phyloP scores from a whole-genome alignment of 2,329 filamentous ascomycete genomes.

The Alternaria gansuensis region DNA sequence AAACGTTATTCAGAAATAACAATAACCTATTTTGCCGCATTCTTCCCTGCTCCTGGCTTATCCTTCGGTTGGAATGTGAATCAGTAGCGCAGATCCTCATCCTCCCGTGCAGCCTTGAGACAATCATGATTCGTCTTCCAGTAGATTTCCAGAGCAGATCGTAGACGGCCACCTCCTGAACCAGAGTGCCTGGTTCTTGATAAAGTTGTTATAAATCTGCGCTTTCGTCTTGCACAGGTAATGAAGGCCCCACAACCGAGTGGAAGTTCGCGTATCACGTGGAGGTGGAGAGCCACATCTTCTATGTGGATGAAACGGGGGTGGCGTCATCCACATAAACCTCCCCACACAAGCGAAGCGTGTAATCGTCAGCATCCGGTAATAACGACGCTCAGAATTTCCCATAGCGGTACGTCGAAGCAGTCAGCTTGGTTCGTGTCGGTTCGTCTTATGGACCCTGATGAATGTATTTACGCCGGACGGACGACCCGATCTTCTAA shows the following conservation, averaged over 20 bases:
- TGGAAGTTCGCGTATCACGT: slow-evolving; percentile 19
- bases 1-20: neutral
- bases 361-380: neutral
- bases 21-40: slow-evolving; percentile 9
- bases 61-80: slow-evolving; percentile 10
- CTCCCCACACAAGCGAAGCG: slow-evolving; percentile 7
- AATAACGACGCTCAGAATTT: neutral
- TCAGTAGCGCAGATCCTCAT: slow-evolving; percentile 18
- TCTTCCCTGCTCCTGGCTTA: slow-evolving; percentile 9
- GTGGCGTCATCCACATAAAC: slow-evolving; percentile 10
- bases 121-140: slow-evolving; percentile 14
- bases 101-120: slow-evolving; percentile 6
- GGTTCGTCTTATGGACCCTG: neutral
- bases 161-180: slow-evolving; percentile 2
- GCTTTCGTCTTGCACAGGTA: neutral
- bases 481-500: slow-evolving; percentile 2
- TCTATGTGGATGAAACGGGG: slow-evolving; percentile 13
- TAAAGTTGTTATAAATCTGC: slow-evolving; percentile 8
- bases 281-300: slow-evolving; percentile 11
- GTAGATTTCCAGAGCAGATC: slow-evolving; percentile 15
- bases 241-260: neutral
- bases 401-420: neutral
- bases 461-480: neutral
- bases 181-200: slow-evolving; percentile 1
- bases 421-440: neutral